phyloP scores from a whole-genome alignment of 164 flowering plant species.

The Protea cynaroides region DNA sequence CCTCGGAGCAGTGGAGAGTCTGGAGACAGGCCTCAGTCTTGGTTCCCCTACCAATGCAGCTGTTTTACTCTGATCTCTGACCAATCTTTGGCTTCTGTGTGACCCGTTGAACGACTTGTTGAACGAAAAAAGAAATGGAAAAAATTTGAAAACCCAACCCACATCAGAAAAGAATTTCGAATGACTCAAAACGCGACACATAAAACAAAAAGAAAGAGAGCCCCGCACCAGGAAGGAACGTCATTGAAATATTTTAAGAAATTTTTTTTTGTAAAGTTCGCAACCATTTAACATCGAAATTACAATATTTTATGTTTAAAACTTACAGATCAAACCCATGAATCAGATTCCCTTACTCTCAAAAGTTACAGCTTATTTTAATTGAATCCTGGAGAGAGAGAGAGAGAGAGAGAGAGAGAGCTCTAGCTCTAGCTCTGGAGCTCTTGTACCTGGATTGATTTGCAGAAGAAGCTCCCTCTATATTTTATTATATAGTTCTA shows the following conservation, averaged over 20 bases:
- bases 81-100: constrained; percentile 43
- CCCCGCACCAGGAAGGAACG: constrained; percentile 19
- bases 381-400: not conserved
- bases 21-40: too few species aligned
- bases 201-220: constrained; percentile 45
- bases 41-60: constrained; percentile 43
- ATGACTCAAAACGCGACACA: constrained; percentile 21
- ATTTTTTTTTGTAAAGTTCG: too few species aligned
- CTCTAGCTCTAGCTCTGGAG: too few species aligned
- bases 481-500: too few species aligned
- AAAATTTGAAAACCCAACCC: not conserved
- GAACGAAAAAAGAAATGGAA: too few species aligned
- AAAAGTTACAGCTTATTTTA: constrained; percentile 27
- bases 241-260: not conserved
- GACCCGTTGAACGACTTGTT: not conserved
- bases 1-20: constrained; percentile 16
- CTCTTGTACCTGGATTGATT: not conserved
- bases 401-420: too few species aligned
- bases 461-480: not conserved
- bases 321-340: constrained; percentile 48
- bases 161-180: constrained; percentile 4
- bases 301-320: constrained; percentile 28
- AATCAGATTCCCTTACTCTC: constrained; percentile 35
- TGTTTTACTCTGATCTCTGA: constrained; percentile 38
- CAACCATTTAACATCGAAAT: constrained; percentile 18